phyloP scores from a whole-genome alignment of 805 yeast genomes.

The Barnettozyma pratensis region DNA sequence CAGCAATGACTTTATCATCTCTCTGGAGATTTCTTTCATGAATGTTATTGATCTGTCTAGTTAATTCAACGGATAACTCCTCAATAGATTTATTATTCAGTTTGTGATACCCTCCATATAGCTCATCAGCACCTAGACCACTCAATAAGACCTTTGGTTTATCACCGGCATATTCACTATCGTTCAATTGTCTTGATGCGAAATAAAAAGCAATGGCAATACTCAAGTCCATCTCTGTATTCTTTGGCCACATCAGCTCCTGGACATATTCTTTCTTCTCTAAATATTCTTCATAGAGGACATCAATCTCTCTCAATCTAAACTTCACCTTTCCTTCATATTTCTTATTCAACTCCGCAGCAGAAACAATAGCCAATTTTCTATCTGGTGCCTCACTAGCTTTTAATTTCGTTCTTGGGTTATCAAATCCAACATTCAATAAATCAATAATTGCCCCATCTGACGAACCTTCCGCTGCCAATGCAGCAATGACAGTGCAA shows the following conservation, averaged over 20 bases:
- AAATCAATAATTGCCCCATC: slow-evolving; percentile 50
- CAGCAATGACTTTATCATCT: slow-evolving; percentile 82
- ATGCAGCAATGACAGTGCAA: slow-evolving; percentile 73
- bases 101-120: slow-evolving; percentile 93
- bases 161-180: slow-evolving; percentile 28
- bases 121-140: slow-evolving; percentile 96
- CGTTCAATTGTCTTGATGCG: slow-evolving; percentile 48
- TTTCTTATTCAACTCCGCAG: slow-evolving; percentile 40
- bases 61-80: slow-evolving; percentile 53
- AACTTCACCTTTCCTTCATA: slow-evolving; percentile 38
- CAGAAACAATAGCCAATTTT: slow-evolving; percentile 60
- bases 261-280: slow-evolving; percentile 46
- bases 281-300: slow-evolving; percentile 63
- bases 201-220: slow-evolving; percentile 94
- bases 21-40: slow-evolving; percentile 80
- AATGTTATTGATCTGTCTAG: slow-evolving; percentile 65
- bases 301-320: slow-evolving; percentile 61
- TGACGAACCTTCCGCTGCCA: slow-evolving; percentile 33
- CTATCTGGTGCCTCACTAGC: slow-evolving; percentile 85
- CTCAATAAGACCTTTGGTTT: slow-evolving; percentile 62
- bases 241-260: slow-evolving; percentile 71
- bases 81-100: slow-evolving; percentile 46
- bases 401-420: slow-evolving; percentile 62
- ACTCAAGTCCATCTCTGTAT: slow-evolving; percentile 92
- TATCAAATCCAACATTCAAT: slow-evolving; percentile 90